Evolutionary conservation across 495 filamentous ascomycete species (phyloP), one percentile per base, ranked within the genome.

Genomic region (Penicillium lagena): DNA sequence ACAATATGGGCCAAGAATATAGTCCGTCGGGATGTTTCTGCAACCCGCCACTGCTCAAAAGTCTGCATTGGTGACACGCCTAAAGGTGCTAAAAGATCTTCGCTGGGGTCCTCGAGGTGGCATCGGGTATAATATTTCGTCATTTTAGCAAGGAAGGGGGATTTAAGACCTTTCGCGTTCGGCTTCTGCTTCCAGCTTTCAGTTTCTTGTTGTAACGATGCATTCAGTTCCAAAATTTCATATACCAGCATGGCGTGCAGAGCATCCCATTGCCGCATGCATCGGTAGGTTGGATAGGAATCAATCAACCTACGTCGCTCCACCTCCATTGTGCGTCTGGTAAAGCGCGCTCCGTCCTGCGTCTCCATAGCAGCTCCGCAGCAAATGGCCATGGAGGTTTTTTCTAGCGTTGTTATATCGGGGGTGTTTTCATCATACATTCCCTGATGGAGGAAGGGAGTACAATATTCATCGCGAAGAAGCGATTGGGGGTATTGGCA

Each of bases 181-280:
- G 41, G 28, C 29, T 37, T 46, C 17, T 45, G 46, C 36, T 50
- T 54, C 47, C 47, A 46, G 9, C 10, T 29, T 9, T 48, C 46
- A 6, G 38, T 35, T 12, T 29, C 42, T 3, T 35, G 22, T 12
- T 35, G 28, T 32, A 13, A 17, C 29, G 38, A 43, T 27, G 31
- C 17, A 17, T 37, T 31, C 28, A 51, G 8, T 42, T 50, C 42
- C 12, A 54, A 37, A 12, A 50, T 43, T 17, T 14, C 39, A 32
- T 54, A 54, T 6, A 54, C 27, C 2, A 54, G 32, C 47, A 54
- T 46, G 11, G 51, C 51, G 37, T 54, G 51, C 30, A 54, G 7
- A 7, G 47, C 47, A 43, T 51, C 51, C 42, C 42, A 54, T 31
- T 51, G 51, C 39, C 47, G 41, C 47, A 54, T 54, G 39, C 51